Base-by-base conservation (phyloP, 1,284 basidiomycete species). In the Cryptococcus floricola region DNA sequence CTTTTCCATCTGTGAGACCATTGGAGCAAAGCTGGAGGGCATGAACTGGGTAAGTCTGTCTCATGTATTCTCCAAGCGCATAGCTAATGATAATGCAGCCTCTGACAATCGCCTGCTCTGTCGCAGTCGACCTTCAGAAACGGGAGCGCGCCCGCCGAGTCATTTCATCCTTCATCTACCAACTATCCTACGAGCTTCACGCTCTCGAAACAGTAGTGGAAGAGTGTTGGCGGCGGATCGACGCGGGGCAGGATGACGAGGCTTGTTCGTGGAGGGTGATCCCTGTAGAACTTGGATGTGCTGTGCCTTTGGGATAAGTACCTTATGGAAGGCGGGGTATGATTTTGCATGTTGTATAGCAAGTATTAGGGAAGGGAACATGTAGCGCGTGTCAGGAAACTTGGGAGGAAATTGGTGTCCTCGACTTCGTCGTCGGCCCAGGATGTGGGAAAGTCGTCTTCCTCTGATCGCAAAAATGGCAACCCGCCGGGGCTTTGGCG, bases 1-100 rank as follows among this genome's bases (percentile, higher is more conserved):
- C n/a, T 54, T 75, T 18, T 62, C 63, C 31, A 58, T 71, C 1
- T 73, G 68, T 27, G 56, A 57, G 19, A 62, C 64, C 19, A 68
- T 64, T 2, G 69, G 70, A 3, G 70, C 70, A 57, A 75, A 75
- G 57, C 59, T 72, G 31, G 73, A 75, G 61, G 71, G 65, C 47
- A 61, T 75, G 51, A 75, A 71, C 61, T 75, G 70, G 70, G 69
- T 69, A 3, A 34, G 31, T 34, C 31, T 34, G 31, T 34, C 7
- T 34, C 7, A 8, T 34, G 10, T 34, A 34, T 34, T 2, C 31
- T 34, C 31, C 31, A 34, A 34, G 31, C 31, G 31, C 31, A 34
- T 10, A 34, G 31, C 31, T 34, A 10, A 34, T 34, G 10, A 10
- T 10, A 34, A 10, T 38, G 18, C 38, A 66, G 64, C 56, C 64